Evolutionary conservation across 2,329 filamentous ascomycete genomes (phyloP).

Genomic region (Penicillium italicum): DNA sequence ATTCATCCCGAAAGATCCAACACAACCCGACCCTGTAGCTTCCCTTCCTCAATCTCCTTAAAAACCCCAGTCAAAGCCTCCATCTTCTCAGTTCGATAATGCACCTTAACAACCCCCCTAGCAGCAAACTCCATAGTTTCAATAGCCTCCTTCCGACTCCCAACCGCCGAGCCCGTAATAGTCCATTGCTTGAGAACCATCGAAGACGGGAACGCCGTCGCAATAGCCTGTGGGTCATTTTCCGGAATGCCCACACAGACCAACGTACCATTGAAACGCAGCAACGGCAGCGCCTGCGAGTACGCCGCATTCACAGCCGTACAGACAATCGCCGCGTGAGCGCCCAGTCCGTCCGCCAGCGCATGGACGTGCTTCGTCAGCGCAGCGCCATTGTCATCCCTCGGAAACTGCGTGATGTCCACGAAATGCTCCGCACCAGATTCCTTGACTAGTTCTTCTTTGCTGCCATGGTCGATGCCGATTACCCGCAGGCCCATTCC

Average conservation of each 20-base stretch:
- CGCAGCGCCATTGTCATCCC: conserved; percentile 46
- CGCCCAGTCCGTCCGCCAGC: conserved; percentile 50
- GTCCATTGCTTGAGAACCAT: conserved; percentile 43
- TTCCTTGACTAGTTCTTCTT: conserved; percentile 55
- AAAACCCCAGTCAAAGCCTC: conserved; percentile 46
- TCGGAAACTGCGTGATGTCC: conserved; percentile 53
- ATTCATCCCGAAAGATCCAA: conserved; percentile 36
- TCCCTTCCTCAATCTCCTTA: conserved; percentile 43
- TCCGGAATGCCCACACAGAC: conserved; percentile 53
- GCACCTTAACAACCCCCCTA: conserved; percentile 46
- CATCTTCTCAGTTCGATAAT: conserved; percentile 45
- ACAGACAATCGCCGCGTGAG: conserved; percentile 55
- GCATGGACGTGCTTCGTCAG: conserved; percentile 55
- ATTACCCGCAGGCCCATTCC: conserved; percentile 63
- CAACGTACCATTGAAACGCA: conserved; percentile 50
- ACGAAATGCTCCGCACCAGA: conserved; percentile 66
- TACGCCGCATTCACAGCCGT: conserved; percentile 50
- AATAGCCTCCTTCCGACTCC: conserved; percentile 49
- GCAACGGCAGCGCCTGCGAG: conserved; percentile 45
- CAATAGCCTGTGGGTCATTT: conserved; percentile 44
- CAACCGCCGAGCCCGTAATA: conserved; percentile 50
- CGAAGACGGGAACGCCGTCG: conserved; percentile 40
- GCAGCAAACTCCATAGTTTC: conserved; percentile 48
- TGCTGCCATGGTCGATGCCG: conserved; percentile 62
- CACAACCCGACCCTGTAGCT: conserved; percentile 47